These are phyloP conservation scores for Naegleria fowleri DNA, from an alignment of 208 protist species.

Conservation along the genomic window DNA sequence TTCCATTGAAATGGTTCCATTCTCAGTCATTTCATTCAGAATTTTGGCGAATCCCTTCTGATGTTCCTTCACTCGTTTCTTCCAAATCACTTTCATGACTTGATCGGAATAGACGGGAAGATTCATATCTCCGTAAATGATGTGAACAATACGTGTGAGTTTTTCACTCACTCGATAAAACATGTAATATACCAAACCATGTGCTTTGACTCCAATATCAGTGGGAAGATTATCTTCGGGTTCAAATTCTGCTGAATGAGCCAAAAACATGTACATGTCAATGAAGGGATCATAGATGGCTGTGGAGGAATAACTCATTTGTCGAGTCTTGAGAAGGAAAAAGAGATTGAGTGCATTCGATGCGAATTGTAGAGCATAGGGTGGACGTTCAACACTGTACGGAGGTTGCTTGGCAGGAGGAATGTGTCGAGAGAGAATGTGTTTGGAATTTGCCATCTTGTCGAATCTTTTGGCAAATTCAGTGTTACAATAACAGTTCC, in stretches of 20 bases:
- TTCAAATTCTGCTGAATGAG: not conserved
- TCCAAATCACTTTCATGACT: not conserved
- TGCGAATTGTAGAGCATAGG: not conserved
- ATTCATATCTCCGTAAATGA: not conserved
- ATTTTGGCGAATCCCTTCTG: not conserved
- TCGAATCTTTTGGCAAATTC: not conserved
- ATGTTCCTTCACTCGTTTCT: not conserved
- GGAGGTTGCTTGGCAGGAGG: not conserved
- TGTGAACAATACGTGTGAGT: not conserved
- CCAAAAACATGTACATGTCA: not conserved
- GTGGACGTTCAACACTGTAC: not conserved
- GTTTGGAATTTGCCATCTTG: not conserved
- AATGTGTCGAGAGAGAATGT: not conserved
- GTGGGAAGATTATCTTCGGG: not conserved
- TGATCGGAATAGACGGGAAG: not conserved
- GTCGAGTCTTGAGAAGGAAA: not conserved
- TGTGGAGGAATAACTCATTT: not conserved
- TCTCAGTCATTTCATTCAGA: not conserved
- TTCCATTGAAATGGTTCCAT: not conserved
- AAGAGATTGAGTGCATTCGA: no score
- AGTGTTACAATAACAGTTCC: not conserved
- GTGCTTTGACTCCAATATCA: not conserved
- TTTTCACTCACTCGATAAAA: not conserved
- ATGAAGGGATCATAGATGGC: not conserved
- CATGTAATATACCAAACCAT: not conserved